A percentile compares a stretch with the other conserved stretches of the same genome.
Evolutionary conservation across 352 stramenopile genomes (phyloP).

Genomic region (Hyaloperonospora arabidopsidis): DNA sequence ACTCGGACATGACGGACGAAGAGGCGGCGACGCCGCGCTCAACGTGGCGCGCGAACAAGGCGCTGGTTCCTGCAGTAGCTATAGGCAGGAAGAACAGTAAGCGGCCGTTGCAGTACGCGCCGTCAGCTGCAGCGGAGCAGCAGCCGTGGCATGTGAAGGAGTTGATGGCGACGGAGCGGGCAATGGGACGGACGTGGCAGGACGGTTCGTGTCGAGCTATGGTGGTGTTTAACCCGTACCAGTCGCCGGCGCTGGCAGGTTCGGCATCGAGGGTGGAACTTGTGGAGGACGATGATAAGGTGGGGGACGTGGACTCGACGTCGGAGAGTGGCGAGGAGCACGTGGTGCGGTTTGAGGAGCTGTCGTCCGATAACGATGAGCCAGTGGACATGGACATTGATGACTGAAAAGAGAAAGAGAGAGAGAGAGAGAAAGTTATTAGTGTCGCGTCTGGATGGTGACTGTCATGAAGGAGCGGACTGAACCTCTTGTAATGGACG

Average conservation of each 20-base stretch:
- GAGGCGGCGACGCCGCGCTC: constrained; percentile 15
- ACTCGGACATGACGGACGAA: constrained; percentile 36
- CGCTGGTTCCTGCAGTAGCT: constrained; percentile 15
- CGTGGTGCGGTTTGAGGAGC: constrained; percentile 65
- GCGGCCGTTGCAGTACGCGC: constrained; percentile 14
- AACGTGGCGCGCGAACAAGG: constrained; percentile 19
- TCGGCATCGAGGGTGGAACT: constrained; percentile 40
- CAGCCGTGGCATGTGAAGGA: constrained; percentile 16
- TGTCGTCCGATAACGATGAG: constrained; percentile 52
- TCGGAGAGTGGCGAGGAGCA: constrained; percentile 28
- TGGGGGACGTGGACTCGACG: constrained; percentile 2
- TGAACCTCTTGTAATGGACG: no score
- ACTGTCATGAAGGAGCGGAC: no score
- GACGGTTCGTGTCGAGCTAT: constrained; percentile 39
- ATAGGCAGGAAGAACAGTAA: constrained; percentile 4
- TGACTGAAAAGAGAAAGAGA: constrained; percentile 5
- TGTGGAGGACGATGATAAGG: constrained; percentile 34
- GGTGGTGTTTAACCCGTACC: constrained; percentile 52
- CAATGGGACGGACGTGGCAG: no score
- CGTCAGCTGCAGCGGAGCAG: constrained; percentile 1
- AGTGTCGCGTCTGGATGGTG: no score
- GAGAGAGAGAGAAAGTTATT: no score
- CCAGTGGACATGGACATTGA: constrained; percentile 78
- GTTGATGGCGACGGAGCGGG: not conserved
- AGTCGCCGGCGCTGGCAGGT: constrained; percentile 14